Base-by-base conservation (phyloP, 345 rosid species). In the Euphorbia lathyris region DNA sequence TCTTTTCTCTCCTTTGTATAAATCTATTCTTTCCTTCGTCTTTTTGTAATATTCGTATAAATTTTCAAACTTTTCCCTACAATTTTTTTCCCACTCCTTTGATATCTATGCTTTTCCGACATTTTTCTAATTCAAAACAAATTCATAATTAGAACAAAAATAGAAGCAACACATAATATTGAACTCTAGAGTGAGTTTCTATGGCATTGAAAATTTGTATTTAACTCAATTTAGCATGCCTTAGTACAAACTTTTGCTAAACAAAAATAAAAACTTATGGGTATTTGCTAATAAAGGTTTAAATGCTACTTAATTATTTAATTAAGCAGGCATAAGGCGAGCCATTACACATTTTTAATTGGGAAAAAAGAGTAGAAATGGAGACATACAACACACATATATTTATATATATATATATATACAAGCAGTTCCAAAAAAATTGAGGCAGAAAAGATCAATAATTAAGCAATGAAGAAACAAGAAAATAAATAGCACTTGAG, bases 41-140 rank as follows among this genome's bases (percentile, higher is more conserved):
- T 96, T 96, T 86, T 87, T 92, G 81, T 96, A 96, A 70, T 96
- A 96, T 63, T 96, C 92, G 81, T 96, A 96, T 78, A 96, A 86
- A 79, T 92, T 96, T 78, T 96, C 98, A 65, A 96, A 96, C 77
- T 96, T 96, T 66, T 96, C 99, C 68, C 98, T 86, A 84, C 99
- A 96, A n/a, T n/a, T 79, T 96, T 96, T 82, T 92, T 96, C 52
- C 99, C 99, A 79, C 86, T 92, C 76, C 98, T 84, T 65, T 87
- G 95, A 72, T 92, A 92, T 25, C 98, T 98, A 84, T 96, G 91
- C 65, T 96, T 98, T 72, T 92, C 95, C 16, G 79, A 81, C 99
- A 96, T 83, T 59, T 88, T 89, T 87, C 99, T 96, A 45, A 0
- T 20, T 0, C 23, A 58, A 10, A n/a, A 63, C 25, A 22, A 48